Percentiles rank a stretch among this genome's conserved stretches.
These are phyloP conservation scores for Claviceps sp. DNA, from an alignment of 2,329 filamentous ascomycete genomes.

Conservation along the genomic window DNA sequence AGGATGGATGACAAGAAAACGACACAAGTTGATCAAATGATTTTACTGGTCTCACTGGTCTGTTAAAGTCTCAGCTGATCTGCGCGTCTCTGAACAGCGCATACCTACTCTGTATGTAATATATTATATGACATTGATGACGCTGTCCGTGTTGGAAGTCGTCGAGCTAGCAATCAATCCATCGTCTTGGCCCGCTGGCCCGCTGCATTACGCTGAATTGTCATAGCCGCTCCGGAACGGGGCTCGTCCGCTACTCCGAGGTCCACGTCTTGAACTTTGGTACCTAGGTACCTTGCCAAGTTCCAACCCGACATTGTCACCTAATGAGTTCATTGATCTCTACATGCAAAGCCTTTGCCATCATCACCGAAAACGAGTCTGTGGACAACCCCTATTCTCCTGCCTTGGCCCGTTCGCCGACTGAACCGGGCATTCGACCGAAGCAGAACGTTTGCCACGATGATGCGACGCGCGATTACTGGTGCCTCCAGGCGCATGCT, in stretches of 20 bases:
- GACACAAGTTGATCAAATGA: no score
- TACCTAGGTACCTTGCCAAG: neutral
- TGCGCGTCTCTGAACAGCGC: no score
- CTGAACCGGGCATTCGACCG: neutral
- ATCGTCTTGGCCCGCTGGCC: neutral
- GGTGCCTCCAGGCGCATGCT: slow-evolving; percentile 16
- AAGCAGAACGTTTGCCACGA: slow-evolving; percentile 5
- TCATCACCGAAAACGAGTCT: neutral
- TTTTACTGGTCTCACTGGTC: no score
- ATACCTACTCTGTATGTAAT: no score
- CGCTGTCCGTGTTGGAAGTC: neutral
- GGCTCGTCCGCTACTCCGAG: no score
- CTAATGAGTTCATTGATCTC: neutral
- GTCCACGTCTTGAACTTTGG: no score
- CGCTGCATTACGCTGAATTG: no score
- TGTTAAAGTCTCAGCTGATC: no score
- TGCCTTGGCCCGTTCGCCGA: neutral
- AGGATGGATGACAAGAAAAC: no score
- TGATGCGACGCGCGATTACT: slow-evolving; percentile 22
- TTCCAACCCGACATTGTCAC: neutral
- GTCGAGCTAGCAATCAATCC: neutral
- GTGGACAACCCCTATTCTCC: neutral
- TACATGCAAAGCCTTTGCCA: neutral
- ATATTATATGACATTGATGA: neutral
- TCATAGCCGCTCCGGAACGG: neutral